Evolutionary conservation across 1,284 basidiomycete species (phyloP).

Genomic region (Cutaneotrichosporon cutaneum): DNA sequence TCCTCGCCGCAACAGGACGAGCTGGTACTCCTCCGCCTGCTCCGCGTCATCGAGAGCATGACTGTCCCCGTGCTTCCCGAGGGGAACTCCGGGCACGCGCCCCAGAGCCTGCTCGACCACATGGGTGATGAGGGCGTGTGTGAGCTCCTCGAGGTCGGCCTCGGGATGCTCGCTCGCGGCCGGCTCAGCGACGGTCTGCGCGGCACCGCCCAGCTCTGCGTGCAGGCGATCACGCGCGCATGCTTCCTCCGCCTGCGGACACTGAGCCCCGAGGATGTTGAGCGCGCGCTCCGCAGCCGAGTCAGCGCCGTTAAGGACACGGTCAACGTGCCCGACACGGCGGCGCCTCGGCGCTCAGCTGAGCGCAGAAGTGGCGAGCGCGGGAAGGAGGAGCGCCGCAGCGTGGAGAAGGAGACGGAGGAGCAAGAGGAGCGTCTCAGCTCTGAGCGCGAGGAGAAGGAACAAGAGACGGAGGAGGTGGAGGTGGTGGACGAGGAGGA

Average conservation of each 20-base stretch:
- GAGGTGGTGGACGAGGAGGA: no score
- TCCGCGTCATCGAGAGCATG: constrained; percentile 84
- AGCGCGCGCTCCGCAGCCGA: constrained; percentile 32
- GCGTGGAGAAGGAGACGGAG: not conserved
- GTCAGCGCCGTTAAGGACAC: constrained; percentile 31
- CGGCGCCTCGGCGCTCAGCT: not conserved
- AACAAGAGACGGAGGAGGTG: no score
- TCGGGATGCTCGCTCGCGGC: constrained; percentile 97
- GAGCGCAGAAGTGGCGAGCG: not conserved
- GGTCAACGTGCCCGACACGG: constrained; percentile 16
- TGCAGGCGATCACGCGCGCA: constrained; percentile 80
- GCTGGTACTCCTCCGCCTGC: constrained; percentile 86
- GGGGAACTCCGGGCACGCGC: not conserved
- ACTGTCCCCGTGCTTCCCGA: constrained; percentile 60
- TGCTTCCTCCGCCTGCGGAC: constrained; percentile 73
- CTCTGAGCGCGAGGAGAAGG: constrained; percentile 2
- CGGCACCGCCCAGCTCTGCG: constrained; percentile 88
- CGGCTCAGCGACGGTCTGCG: constrained; percentile 71
- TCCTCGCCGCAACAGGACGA: constrained; percentile 95
- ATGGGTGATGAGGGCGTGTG: constrained; percentile 93
- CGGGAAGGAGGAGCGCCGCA: not conserved
- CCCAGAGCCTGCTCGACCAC: constrained; percentile 52
- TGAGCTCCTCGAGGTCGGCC: constrained; percentile 95
- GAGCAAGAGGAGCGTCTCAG: constrained; percentile 18
- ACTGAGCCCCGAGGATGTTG: constrained; percentile 55